A percentile compares a stretch with the other conserved stretches of the same genome.
These are phyloP conservation scores for Xylaria sp. DNA, from an alignment of 2,329 filamentous ascomycete species.

Conservation along the genomic window DNA sequence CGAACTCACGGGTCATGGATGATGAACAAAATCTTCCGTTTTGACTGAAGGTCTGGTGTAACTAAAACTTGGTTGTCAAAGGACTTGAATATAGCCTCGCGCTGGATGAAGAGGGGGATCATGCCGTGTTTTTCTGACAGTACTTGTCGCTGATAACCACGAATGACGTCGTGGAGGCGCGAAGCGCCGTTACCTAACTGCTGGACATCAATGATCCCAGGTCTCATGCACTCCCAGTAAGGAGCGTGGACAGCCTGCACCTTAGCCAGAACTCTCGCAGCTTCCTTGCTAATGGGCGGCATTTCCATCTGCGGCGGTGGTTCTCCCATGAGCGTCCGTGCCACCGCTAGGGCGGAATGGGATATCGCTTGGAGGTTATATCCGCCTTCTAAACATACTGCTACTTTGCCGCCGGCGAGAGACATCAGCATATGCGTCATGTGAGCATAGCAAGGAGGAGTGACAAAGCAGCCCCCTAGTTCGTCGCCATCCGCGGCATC, in stretches of 20 bases:
- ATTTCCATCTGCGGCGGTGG: slow-evolving; percentile 74
- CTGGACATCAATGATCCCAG: slow-evolving; percentile 67
- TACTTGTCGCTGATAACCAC: slow-evolving; percentile 77
- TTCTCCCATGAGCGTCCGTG: slow-evolving; percentile 93
- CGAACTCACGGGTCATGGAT: slow-evolving; percentile 85
- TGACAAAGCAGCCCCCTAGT: slow-evolving; percentile 91
- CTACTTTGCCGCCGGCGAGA: slow-evolving; percentile 86
- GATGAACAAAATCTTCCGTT: slow-evolving; percentile 79
- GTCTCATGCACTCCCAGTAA: slow-evolving; percentile 90
- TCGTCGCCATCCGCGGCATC: slow-evolving; percentile 95
- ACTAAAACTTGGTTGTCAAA: slow-evolving; percentile 90
- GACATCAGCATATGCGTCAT: slow-evolving; percentile 99
- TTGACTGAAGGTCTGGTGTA: slow-evolving; percentile 74
- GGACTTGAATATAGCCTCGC: slow-evolving; percentile 75
- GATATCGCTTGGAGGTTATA: slow-evolving; percentile 96
- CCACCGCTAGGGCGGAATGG: slow-evolving; percentile 89
- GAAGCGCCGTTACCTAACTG: slow-evolving; percentile 65
- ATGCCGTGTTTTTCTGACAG: slow-evolving; percentile 80
- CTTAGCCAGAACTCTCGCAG: slow-evolving; percentile 64
- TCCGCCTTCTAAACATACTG: slow-evolving; percentile 93
- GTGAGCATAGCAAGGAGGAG: slow-evolving; percentile 90
- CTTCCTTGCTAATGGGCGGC: slow-evolving; percentile 67
- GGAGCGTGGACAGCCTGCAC: slow-evolving; percentile 70
- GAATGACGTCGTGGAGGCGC: slow-evolving; percentile 82
- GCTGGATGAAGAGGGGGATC: slow-evolving; percentile 81